Conservation (phyloP, 2,329 filamentous ascomycete species). For the Exophiala mesophila region DNA sequence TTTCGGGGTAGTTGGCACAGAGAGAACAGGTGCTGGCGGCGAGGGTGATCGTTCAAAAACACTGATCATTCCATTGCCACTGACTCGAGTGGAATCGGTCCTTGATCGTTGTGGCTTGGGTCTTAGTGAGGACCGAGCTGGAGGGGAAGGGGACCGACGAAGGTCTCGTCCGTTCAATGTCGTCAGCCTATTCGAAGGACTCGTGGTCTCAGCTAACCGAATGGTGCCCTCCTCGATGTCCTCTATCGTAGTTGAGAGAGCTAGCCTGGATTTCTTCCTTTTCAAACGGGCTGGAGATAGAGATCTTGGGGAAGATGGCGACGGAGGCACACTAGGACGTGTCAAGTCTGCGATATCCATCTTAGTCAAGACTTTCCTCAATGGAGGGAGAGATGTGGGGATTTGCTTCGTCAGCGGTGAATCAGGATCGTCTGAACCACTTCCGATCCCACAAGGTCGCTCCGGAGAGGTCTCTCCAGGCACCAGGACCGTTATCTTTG, state of each 20-base stretch:
- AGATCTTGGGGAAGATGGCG: conserved; percentile 38
- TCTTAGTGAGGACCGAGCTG: conserved; percentile 32
- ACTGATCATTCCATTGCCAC: conserved; percentile 2
- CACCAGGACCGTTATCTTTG: conserved; percentile 31
- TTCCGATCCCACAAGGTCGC: conserved; percentile 27
- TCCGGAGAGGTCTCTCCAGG: conserved; percentile 30
- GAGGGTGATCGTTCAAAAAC: conserved; percentile 18
- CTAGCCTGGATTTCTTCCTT: conserved; percentile 51
- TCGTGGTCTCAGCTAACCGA: conserved; percentile 31
- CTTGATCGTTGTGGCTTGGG: conserved; percentile 27
- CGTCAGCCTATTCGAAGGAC: too few species aligned
- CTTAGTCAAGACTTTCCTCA: conserved; percentile 81
- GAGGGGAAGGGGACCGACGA: conserved; percentile 36
- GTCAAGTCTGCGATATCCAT: conserved; percentile 79
- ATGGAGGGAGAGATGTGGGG: conserved; percentile 61
- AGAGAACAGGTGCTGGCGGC: conserved; percentile 12
- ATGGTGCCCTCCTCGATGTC: conserved; percentile 25
- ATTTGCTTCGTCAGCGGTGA: conserved; percentile 43
- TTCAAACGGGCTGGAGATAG: conserved; percentile 49
- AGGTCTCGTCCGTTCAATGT: conserved; percentile 12
- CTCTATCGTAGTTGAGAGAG: conserved; percentile 37
- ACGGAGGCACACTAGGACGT: conserved; percentile 43
- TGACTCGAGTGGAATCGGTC: conserved; percentile 12
- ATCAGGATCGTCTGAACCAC: conserved; percentile 32
- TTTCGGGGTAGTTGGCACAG: conserved; percentile 25